These are phyloP conservation scores for Parafenestella ontariensis DNA, from an alignment of 2,329 filamentous ascomycete species.

Conservation along the genomic window DNA sequence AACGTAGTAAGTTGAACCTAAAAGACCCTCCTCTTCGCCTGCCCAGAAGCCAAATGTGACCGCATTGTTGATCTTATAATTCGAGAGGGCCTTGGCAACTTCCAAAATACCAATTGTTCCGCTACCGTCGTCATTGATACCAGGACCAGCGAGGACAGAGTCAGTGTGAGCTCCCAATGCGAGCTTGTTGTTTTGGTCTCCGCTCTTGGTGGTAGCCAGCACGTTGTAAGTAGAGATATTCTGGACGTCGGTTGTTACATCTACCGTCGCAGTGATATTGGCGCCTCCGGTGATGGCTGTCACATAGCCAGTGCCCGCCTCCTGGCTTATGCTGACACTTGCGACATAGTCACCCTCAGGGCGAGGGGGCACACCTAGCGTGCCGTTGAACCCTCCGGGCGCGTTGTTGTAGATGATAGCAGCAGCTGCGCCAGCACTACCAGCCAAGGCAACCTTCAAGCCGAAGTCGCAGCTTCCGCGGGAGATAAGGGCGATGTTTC, in stretches of 20 bases:
- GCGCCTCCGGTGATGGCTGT: slow-evolving; percentile 59
- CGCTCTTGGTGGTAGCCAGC: slow-evolving; percentile 46
- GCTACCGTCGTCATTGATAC: slow-evolving; percentile 52
- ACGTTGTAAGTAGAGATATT: slow-evolving; percentile 56
- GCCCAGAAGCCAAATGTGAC: slow-evolving; percentile 51
- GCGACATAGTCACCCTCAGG: slow-evolving; percentile 65
- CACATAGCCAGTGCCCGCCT: slow-evolving; percentile 65
- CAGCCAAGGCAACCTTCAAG: slow-evolving; percentile 72
- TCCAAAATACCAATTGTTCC: slow-evolving; percentile 48
- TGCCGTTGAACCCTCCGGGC: slow-evolving; percentile 64
- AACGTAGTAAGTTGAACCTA: slow-evolving; percentile 47
- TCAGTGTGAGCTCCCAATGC: slow-evolving; percentile 49
- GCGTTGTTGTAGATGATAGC: slow-evolving; percentile 79
- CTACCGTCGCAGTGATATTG: slow-evolving; percentile 47
- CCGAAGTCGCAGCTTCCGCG: slow-evolving; percentile 77
- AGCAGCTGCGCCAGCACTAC: slow-evolving; percentile 72
- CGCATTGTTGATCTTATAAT: slow-evolving; percentile 48
- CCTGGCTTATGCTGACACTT: slow-evolving; percentile 70
- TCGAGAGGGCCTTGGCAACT: slow-evolving; percentile 46
- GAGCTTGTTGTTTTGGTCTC: slow-evolving; percentile 45
- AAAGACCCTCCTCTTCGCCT: slow-evolving; percentile 48
- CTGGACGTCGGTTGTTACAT: slow-evolving; percentile 55
- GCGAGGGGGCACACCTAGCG: slow-evolving; percentile 67
- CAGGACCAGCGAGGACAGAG: slow-evolving; percentile 46
- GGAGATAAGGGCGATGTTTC: slow-evolving; percentile 73